phyloP scores from a whole-genome alignment of 2,329 filamentous ascomycete species.

The Colletotrichum cordylinicola region DNA sequence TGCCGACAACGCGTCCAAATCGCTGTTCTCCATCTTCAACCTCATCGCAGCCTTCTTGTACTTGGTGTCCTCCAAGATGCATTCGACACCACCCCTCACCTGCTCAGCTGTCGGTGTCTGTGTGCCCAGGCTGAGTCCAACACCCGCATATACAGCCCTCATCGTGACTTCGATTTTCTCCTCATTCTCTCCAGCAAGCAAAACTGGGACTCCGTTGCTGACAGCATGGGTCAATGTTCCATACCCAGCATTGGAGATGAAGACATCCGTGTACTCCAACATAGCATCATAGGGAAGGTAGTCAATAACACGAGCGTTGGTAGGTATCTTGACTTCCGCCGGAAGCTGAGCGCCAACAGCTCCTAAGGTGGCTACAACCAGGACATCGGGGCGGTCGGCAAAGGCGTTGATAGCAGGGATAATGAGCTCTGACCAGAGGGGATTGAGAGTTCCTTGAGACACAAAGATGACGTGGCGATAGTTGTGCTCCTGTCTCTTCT shows the following conservation, averaged over 20 bases:
- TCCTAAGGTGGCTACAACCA: slow-evolving; percentile 38
- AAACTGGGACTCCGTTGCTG: slow-evolving; percentile 50
- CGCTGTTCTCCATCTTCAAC: not conserved
- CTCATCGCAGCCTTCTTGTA: slow-evolving; percentile 12
- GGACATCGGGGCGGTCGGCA: slow-evolving; percentile 39
- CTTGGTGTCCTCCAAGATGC: not conserved
- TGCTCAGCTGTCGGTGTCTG: slow-evolving; percentile 32
- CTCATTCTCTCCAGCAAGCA: slow-evolving; percentile 46
- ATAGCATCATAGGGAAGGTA: slow-evolving; percentile 55
- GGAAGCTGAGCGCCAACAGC: slow-evolving; percentile 24
- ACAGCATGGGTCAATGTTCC: slow-evolving; percentile 51
- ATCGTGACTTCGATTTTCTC: slow-evolving; percentile 48
- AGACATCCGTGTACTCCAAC: slow-evolving; percentile 47
- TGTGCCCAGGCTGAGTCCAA: slow-evolving; percentile 49
- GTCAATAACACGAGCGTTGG: slow-evolving; percentile 49
- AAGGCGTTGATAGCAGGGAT: slow-evolving; percentile 50
- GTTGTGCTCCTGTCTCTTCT: slow-evolving; percentile 15
- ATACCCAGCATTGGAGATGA: slow-evolving; percentile 56
- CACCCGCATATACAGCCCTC: slow-evolving; percentile 46
- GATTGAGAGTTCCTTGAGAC: slow-evolving; percentile 51
- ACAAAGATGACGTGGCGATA: slow-evolving; percentile 43
- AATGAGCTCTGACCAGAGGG: slow-evolving; percentile 45
- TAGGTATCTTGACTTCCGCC: slow-evolving; percentile 25
- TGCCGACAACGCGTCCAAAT: not conserved
- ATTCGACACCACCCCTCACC: not conserved